Conservation (phyloP, 2,329 filamentous ascomycete species). For the Fusarium xylarioides region DNA sequence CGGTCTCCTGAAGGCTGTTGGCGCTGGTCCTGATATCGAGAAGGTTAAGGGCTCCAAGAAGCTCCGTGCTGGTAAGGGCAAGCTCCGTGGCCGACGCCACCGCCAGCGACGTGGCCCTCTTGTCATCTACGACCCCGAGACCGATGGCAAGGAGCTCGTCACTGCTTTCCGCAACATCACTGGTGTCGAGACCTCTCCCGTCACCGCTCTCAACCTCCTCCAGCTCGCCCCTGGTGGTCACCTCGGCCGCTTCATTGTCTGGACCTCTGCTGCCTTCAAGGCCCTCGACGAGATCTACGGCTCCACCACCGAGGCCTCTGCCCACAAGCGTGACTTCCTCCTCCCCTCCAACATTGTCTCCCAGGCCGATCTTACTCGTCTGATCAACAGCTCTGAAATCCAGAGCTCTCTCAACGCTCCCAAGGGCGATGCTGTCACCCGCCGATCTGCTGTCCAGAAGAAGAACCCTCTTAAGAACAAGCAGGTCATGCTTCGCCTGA, state of each 20-base stretch:
- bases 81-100: constrained; percentile 95
- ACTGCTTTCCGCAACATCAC: constrained; percentile 98
- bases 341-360: constrained; percentile 91
- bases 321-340: constrained; percentile 99
- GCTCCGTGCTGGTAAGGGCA: constrained; percentile 98
- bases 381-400: constrained; percentile 99
- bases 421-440: constrained; percentile 89
- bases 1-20: constrained; percentile 87
- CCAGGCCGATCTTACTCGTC: constrained; percentile 93
- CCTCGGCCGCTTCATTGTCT: constrained; percentile 98
- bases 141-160: constrained; percentile 93
- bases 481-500: constrained; percentile 97
- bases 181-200: constrained; percentile 95
- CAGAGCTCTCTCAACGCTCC: constrained; percentile 93
- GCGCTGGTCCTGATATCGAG: constrained; percentile 88
- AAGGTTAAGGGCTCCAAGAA: constrained; percentile 98
- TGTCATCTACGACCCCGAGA: constrained; percentile 95
- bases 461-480: constrained; percentile 99
- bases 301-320: constrained; percentile 85
- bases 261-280: constrained; percentile 97
- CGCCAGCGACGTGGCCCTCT: constrained; percentile 97
- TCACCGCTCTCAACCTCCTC: constrained; percentile 96
- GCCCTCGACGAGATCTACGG: constrained; percentile 98
- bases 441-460: constrained; percentile 94
- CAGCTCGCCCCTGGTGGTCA: constrained; percentile 99